Conservation (phyloP, 129 eudicot species). For the Pittosporum tobira region DNA sequence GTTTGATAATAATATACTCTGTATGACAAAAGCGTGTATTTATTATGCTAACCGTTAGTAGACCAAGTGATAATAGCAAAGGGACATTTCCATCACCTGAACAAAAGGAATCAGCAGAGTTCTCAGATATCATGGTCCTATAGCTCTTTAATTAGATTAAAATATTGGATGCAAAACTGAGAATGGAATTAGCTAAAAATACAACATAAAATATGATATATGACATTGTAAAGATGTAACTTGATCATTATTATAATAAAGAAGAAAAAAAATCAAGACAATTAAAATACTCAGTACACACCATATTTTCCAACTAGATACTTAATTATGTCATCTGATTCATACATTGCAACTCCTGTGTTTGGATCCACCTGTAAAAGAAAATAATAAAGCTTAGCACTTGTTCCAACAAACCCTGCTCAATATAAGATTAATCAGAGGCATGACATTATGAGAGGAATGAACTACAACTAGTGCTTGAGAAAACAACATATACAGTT, state of each 20-base stretch:
- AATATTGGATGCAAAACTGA: background rate
- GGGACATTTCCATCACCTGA: constrained; percentile 94
- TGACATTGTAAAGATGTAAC: background rate
- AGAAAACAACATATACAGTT: too few species aligned
- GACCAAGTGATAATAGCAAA: constrained; percentile 69
- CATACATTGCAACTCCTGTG: constrained; percentile 95
- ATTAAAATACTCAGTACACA: constrained; percentile 14
- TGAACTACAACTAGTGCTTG: too few species aligned
- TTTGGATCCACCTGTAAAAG: constrained; percentile 90
- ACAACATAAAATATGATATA: background rate
- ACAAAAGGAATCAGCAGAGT: constrained; percentile 5
- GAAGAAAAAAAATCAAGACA: background rate
- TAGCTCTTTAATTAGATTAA: background rate
- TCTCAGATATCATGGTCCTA: background rate
- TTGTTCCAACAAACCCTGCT: background rate
- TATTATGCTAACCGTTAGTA: constrained; percentile 77
- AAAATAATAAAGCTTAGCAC: constrained; percentile 13
- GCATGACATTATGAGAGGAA: background rate
- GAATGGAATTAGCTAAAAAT: background rate
- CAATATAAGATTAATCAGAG: background rate
- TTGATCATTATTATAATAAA: constrained; percentile 2
- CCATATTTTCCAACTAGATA: constrained; percentile 85
- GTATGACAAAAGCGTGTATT: too few species aligned
- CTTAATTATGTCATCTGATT: constrained; percentile 94
- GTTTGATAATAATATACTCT: background rate